Conservation (phyloP, 306 rosid genomes). For the Sechiopsis laciniata region DNA sequence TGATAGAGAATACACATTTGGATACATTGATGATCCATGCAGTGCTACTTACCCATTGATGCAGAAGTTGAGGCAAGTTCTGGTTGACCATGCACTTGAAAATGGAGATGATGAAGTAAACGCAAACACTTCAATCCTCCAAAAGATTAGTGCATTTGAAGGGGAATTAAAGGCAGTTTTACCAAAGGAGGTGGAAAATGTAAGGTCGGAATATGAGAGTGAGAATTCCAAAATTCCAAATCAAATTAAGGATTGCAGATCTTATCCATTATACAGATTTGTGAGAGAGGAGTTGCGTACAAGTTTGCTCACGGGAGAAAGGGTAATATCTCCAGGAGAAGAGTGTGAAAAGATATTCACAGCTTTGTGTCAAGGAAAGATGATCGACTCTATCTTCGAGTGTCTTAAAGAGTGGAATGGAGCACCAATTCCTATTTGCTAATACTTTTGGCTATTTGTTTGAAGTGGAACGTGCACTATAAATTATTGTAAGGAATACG, state of each 20-base stretch:
- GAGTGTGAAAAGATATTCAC: background rate
- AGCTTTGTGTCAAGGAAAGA: background rate
- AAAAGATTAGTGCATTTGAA: background rate
- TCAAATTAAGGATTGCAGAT: background rate
- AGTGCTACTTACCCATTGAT: background rate
- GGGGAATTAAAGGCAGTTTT: background rate
- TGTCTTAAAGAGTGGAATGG: constrained; percentile 5
- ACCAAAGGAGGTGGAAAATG: background rate
- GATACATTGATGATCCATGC: constrained; percentile 5
- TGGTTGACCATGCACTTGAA: background rate
- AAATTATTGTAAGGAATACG: background rate
- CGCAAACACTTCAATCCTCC: background rate
- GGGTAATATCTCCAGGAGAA: background rate
- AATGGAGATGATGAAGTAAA: background rate
- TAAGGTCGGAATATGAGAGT: background rate
- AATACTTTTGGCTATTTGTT: background rate
- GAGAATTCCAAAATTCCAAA: background rate
- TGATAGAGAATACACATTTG: background rate
- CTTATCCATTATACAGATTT: constrained; percentile 1
- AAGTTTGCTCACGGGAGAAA: background rate
- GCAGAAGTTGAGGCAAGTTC: background rate
- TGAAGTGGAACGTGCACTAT: background rate
- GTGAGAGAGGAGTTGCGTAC: background rate
- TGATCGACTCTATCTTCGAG: background rate
- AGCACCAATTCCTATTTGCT: background rate